Evolutionary conservation across 2,329 filamentous ascomycete species (phyloP).

Genomic region (Apiospora hydei): DNA sequence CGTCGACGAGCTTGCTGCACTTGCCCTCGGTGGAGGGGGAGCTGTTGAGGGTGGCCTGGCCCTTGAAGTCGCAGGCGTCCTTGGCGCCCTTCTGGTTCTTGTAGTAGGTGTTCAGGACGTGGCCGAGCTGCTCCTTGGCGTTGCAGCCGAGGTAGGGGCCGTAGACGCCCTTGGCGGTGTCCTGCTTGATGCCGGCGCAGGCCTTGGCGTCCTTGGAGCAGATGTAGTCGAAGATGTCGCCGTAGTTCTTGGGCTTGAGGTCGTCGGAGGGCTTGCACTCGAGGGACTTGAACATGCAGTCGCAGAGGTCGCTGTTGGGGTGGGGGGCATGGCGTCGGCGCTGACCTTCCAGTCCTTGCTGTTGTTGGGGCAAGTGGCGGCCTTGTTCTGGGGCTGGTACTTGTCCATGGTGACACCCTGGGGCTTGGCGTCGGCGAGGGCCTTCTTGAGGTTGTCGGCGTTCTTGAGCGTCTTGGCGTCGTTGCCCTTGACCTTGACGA

Average conservation of each 20-base stretch:
- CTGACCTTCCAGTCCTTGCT: constrained; percentile 66
- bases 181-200: constrained; percentile 64
- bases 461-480: constrained; percentile 66
- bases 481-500: constrained; percentile 62
- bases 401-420: constrained; percentile 63
- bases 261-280: constrained; percentile 65
- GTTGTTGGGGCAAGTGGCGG: constrained; percentile 68
- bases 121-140: constrained; percentile 64
- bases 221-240: constrained; percentile 49
- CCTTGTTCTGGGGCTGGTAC: constrained; percentile 71
- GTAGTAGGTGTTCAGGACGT: constrained; percentile 67
- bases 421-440: constrained; percentile 68
- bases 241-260: constrained; percentile 61
- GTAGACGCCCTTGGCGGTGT: constrained; percentile 62
- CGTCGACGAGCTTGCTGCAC: constrained; percentile 57
- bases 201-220: constrained; percentile 53
- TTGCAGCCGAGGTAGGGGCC: constrained; percentile 72
- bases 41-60: constrained; percentile 51
- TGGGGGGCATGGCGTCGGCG: constrained; percentile 69
- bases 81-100: constrained; percentile 53
- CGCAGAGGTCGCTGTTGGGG: constrained; percentile 71
- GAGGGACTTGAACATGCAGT: constrained; percentile 74
- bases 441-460: constrained; percentile 67
- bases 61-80: constrained; percentile 65
- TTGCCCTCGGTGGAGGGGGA: constrained; percentile 48